Evolutionary conservation across 805 yeast species (phyloP).

Genomic region (Pichia gijzeniarum): DNA sequence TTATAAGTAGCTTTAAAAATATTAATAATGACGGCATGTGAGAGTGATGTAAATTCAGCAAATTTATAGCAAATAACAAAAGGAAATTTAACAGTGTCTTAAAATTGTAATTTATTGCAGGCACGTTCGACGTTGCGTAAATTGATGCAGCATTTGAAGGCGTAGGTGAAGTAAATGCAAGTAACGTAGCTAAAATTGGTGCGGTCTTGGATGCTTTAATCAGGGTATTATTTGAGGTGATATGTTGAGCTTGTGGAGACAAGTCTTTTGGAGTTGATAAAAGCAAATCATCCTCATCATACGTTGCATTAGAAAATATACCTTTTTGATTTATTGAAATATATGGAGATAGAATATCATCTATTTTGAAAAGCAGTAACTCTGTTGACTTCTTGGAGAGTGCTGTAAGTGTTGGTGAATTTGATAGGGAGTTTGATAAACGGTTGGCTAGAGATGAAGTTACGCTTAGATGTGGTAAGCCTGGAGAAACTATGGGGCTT

Average conservation of each 20-base stretch:
- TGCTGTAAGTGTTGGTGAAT: background rate
- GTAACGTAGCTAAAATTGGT: conserved; percentile 28
- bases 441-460: background rate
- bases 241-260: too few relatives aligned
- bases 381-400: conserved; percentile 2
- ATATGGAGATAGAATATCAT: conserved; percentile 4
- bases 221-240: background rate
- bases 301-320: too few relatives aligned
- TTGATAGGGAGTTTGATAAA: background rate
- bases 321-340: background rate
- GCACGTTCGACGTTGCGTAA: background rate
- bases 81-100: background rate
- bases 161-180: conserved; percentile 25
- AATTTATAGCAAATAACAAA: background rate
- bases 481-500: too few relatives aligned
- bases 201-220: conserved; percentile 14
- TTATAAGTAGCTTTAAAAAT: background rate
- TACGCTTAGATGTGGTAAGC: too few relatives aligned
- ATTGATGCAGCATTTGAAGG: conserved; percentile 21
- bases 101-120: background rate
- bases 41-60: background rate
- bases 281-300: too few relatives aligned
- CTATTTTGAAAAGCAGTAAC: conserved; percentile 3
- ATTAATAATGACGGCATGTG: background rate
- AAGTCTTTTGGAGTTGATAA: too few relatives aligned